phyloP scores from a whole-genome alignment of 768 basidiomycete genomes.

The Agaricus subrufescens region DNA sequence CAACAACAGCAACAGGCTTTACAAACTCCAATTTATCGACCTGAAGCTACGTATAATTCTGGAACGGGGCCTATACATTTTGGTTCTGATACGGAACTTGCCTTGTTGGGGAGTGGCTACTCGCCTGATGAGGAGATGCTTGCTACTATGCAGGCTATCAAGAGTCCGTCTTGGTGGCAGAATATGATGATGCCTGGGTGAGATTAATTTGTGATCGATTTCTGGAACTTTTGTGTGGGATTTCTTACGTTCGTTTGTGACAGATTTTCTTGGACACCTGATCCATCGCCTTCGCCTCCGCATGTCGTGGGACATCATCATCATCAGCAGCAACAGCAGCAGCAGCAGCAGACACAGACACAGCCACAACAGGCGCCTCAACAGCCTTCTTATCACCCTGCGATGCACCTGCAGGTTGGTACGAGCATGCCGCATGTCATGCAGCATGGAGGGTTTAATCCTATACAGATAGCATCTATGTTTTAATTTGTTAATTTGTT shows the following conservation, averaged over 20 bases:
- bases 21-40: conserved; percentile 38
- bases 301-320: conserved; percentile 1
- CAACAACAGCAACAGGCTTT: neutral
- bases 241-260: neutral
- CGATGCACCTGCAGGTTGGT: conserved; percentile 7
- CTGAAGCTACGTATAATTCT: conserved; percentile 42
- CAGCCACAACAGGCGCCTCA: neutral
- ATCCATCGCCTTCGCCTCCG: conserved; percentile 29
- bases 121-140: conserved; percentile 54
- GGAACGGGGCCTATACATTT: conserved; percentile 38
- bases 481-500: neutral
- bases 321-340: conserved; percentile 1
- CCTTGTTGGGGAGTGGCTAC: conserved; percentile 23
- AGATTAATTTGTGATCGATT: conserved; percentile 8
- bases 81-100: conserved; percentile 35
- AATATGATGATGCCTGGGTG: conserved; percentile 88
- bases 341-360: too few species aligned
- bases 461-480: conserved; percentile 24
- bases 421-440: conserved; percentile 13
- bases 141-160: conserved; percentile 69
- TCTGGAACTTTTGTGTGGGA: neutral
- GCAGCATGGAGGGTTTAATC: conserved; percentile 18
- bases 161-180: conserved; percentile 69
- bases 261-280: conserved; percentile 32
- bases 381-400: conserved; percentile 12